These are phyloP conservation scores for Cladophialophora psammophila DNA, from an alignment of 2,329 filamentous ascomycete species.

Conservation along the genomic window DNA sequence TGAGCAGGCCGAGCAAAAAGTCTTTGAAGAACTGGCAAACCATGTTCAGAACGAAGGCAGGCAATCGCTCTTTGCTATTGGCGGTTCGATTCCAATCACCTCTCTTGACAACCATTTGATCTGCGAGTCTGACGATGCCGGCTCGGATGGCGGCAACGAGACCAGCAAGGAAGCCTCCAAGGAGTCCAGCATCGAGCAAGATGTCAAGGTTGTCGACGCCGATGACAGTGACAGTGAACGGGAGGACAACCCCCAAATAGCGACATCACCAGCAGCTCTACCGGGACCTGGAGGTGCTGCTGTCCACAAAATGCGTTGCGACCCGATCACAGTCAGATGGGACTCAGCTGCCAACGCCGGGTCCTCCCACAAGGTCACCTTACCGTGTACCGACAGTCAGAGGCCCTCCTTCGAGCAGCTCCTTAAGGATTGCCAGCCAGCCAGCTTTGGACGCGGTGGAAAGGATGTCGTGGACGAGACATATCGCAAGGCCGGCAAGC, in stretches of 20 bases:
- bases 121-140: constrained; percentile 13
- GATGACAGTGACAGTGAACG: neutral
- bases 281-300: neutral
- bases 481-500: constrained; percentile 16
- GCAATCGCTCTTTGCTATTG: constrained; percentile 9
- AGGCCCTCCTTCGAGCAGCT: constrained; percentile 9
- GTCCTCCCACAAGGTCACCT: constrained; percentile 5
- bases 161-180: neutral
- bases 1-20: constrained; percentile 3
- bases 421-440: constrained; percentile 17
- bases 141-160: neutral
- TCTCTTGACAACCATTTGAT: neutral
- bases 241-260: neutral
- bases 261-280: neutral
- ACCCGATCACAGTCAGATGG: constrained; percentile 14
- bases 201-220: neutral
- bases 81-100: constrained; percentile 2
- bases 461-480: constrained; percentile 11
- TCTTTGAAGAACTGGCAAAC: constrained; percentile 7
- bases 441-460: constrained; percentile 3
- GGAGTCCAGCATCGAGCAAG: neutral
- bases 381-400: neutral
- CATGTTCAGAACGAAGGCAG: neutral
- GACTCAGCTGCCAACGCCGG: neutral
- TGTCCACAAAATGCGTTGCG: constrained; percentile 12